Evolutionary conservation across 1,139 yeast genomes (phyloP).

Genomic region (Taphrina pruni): DNA sequence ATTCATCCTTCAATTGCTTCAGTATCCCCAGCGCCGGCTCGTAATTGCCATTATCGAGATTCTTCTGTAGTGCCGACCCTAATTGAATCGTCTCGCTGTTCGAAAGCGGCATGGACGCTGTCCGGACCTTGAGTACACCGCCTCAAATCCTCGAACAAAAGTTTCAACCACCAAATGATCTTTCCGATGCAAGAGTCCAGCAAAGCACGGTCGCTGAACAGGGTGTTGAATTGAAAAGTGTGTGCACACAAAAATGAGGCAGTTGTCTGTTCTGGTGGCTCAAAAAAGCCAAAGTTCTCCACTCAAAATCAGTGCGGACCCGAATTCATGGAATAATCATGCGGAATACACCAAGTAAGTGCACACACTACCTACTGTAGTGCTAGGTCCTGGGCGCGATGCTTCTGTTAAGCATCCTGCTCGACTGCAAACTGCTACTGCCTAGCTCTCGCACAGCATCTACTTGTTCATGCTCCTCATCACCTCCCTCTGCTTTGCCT

Average conservation of each 20-base stretch:
- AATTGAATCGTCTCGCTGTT: conserved; percentile 23
- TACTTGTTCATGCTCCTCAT: conserved; percentile 23
- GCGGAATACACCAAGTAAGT: no score
- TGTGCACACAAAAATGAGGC: no score
- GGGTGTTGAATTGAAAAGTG: no score
- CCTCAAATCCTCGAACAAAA: no score
- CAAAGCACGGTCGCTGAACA: no score
- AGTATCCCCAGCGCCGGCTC: conserved; percentile 71
- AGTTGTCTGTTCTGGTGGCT: no score
- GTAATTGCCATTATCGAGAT: conserved; percentile 15
- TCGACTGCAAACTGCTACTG: not conserved
- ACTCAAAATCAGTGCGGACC: not conserved
- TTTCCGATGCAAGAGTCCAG: no score
- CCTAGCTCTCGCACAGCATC: not conserved
- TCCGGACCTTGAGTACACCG: no score
- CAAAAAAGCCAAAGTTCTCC: not conserved
- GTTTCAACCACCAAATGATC: no score
- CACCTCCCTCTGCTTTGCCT: conserved; percentile 33
- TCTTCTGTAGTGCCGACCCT: conserved; percentile 21
- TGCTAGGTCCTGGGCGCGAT: no score
- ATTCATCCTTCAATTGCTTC: conserved; percentile 69
- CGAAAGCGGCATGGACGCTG: conserved; percentile 18
- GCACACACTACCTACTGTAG: no score
- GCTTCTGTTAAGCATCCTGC: no score
- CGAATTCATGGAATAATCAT: not conserved